phyloP scores from a whole-genome alignment of 768 basidiomycete genomes.

The Hydnomerulius pinastri region DNA sequence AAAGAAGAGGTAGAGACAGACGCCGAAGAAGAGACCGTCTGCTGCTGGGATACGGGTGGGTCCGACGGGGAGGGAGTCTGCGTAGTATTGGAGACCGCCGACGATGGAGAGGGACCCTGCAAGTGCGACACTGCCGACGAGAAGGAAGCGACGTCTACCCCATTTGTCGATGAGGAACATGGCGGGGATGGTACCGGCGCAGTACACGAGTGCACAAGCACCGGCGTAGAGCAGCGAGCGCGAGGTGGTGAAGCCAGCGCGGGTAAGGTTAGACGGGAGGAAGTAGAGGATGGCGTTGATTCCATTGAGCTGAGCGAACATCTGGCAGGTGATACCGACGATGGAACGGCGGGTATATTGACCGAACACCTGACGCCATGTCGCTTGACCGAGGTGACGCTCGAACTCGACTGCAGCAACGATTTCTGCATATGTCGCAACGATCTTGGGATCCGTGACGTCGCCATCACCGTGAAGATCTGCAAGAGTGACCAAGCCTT shows the following conservation, averaged over 20 bases:
- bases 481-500: slow-evolving; percentile 54
- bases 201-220: slow-evolving; percentile 49
- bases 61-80: slow-evolving; percentile 41
- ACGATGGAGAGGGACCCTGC: slow-evolving; percentile 49
- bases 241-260: slow-evolving; percentile 48
- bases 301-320: slow-evolving; percentile 57
- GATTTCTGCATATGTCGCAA: slow-evolving; percentile 47
- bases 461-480: slow-evolving; percentile 58
- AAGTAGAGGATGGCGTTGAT: slow-evolving; percentile 62
- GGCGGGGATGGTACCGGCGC: slow-evolving; percentile 51
- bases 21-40: slow-evolving; percentile 41
- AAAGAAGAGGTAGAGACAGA: slow-evolving; percentile 61
- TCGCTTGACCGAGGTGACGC: slow-evolving; percentile 39
- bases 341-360: slow-evolving; percentile 50
- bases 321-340: slow-evolving; percentile 56
- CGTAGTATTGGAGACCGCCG: slow-evolving; percentile 51
- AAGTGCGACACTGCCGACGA: slow-evolving; percentile 47
- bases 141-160: slow-evolving; percentile 52
- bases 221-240: slow-evolving; percentile 48
- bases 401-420: slow-evolving; percentile 42
- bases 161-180: slow-evolving; percentile 55
- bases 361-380: slow-evolving; percentile 52
- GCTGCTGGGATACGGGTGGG: slow-evolving; percentile 31
- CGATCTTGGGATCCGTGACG: slow-evolving; percentile 41
- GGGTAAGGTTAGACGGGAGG: slow-evolving; percentile 52